phyloP scores from a whole-genome alignment of 2,329 filamentous ascomycete species.

The Alternaria tenuissima region DNA sequence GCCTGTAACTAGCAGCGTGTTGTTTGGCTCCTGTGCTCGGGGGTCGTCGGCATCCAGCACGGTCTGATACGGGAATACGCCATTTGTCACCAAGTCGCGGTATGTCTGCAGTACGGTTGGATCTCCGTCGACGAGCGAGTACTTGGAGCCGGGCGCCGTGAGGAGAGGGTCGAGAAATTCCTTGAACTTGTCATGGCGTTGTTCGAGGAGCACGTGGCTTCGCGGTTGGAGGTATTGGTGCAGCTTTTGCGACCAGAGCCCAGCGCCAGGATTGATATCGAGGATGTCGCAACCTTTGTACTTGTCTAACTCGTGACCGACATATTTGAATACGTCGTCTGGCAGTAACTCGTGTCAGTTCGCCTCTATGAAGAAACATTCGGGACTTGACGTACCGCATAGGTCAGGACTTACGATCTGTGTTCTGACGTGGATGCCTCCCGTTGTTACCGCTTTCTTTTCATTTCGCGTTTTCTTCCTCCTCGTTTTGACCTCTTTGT shows the following conservation, averaged over 20 bases:
- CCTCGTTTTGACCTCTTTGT: conserved; percentile 6
- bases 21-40: conserved; percentile 66
- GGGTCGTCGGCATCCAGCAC: conserved; percentile 49
- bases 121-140: conserved; percentile 55
- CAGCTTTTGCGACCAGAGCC: conserved; percentile 80
- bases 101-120: conserved; percentile 52
- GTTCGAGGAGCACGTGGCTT: conserved; percentile 84
- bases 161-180: conserved; percentile 64
- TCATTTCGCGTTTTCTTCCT: conserved; percentile 4
- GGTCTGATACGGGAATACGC: conserved; percentile 65
- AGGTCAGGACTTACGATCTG: conserved; percentile 56
- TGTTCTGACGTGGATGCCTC: conserved; percentile 26
- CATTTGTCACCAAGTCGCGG: conserved; percentile 60
- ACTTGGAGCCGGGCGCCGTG: conserved; percentile 51
- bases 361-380: conserved; percentile 6
- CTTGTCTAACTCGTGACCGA: conserved; percentile 72
- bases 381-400: conserved; percentile 52
- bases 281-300: conserved; percentile 84
- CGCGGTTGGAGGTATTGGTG: conserved; percentile 79
- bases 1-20: conserved; percentile 70
- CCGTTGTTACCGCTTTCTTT: neutral
- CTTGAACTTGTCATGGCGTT: conserved; percentile 65
- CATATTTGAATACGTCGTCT: conserved; percentile 75
- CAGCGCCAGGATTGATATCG: conserved; percentile 83
- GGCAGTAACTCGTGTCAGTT: conserved; percentile 17